Evolutionary conservation across 2,329 filamentous ascomycete species (phyloP).

Genomic region (Coniochaeta sp.): DNA sequence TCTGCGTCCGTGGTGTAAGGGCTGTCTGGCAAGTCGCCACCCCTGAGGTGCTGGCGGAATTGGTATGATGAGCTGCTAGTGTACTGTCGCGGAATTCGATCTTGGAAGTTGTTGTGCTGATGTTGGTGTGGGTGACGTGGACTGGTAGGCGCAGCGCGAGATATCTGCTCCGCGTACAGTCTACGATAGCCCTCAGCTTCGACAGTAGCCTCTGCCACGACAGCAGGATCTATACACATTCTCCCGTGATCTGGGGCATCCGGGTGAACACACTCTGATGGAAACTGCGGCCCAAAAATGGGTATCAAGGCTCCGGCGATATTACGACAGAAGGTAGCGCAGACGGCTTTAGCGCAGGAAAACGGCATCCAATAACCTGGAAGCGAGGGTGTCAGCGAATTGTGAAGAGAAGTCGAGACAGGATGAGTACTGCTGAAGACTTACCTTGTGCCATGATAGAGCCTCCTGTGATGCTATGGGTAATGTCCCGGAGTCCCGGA

Average conservation of each 20-base stretch:
- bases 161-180: slow-evolving; percentile 18
- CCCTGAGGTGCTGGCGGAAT: slow-evolving; percentile 21
- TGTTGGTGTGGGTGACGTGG: slow-evolving; percentile 4
- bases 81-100: not conserved
- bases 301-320: slow-evolving; percentile 85
- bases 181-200: slow-evolving; percentile 38
- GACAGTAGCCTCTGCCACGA: slow-evolving; percentile 43
- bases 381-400: not conserved
- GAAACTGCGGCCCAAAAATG: slow-evolving; percentile 80
- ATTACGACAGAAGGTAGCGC: slow-evolving; percentile 78
- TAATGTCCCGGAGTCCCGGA: slow-evolving; percentile 77
- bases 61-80: slow-evolving; percentile 8
- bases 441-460: slow-evolving; percentile 82
- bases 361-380: slow-evolving; percentile 96
- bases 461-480: slow-evolving; percentile 90
- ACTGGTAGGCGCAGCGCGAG: not conserved
- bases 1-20: slow-evolving; percentile 34
- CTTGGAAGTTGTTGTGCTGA: slow-evolving; percentile 6
- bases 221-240: slow-evolving; percentile 56
- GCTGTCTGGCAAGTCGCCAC: slow-evolving; percentile 13
- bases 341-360: slow-evolving; percentile 75
- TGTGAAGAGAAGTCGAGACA: not conserved
- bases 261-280: slow-evolving; percentile 59
- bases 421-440: slow-evolving; percentile 5
- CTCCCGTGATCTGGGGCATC: slow-evolving; percentile 55